phyloP scores from a whole-genome alignment of 768 basidiomycete genomes.

The Phylloporus sp. region DNA sequence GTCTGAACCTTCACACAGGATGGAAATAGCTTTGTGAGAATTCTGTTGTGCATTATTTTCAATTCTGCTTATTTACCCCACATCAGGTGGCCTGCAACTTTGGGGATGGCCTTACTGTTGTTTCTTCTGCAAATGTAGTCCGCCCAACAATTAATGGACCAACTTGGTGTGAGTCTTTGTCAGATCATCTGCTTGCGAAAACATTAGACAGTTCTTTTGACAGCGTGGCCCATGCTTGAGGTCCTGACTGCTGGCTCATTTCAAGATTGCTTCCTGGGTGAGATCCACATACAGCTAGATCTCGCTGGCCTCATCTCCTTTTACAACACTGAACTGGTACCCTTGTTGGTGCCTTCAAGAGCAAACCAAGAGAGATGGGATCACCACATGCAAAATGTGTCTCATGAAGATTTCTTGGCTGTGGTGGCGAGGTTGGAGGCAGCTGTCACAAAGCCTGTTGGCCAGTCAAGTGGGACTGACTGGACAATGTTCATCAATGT shows the following conservation, averaged over 20 bases:
- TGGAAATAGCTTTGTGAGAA: neutral
- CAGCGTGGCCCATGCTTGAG: neutral
- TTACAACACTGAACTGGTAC: neutral
- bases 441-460: too few species aligned
- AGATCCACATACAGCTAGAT: neutral
- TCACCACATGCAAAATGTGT: too few species aligned
- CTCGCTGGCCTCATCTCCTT: neutral
- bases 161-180: neutral
- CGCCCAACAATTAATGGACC: neutral
- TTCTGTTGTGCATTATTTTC: neutral
- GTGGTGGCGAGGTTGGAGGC: too few species aligned
- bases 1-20: neutral
- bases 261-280: neutral
- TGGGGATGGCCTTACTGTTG: neutral
- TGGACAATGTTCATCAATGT: neutral
- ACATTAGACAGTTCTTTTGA: neutral
- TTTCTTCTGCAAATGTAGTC: neutral
- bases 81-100: neutral
- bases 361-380: neutral
- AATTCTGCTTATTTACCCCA: neutral
- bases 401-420: too few species aligned
- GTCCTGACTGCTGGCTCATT: neutral
- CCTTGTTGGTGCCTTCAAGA: neutral
- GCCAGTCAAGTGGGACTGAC: too few species aligned
- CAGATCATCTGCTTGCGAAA: neutral